These are phyloP conservation scores for Funneliformis caledonium DNA, from an alignment of 371 early-diverging fungal species.

Conservation along the genomic window DNA sequence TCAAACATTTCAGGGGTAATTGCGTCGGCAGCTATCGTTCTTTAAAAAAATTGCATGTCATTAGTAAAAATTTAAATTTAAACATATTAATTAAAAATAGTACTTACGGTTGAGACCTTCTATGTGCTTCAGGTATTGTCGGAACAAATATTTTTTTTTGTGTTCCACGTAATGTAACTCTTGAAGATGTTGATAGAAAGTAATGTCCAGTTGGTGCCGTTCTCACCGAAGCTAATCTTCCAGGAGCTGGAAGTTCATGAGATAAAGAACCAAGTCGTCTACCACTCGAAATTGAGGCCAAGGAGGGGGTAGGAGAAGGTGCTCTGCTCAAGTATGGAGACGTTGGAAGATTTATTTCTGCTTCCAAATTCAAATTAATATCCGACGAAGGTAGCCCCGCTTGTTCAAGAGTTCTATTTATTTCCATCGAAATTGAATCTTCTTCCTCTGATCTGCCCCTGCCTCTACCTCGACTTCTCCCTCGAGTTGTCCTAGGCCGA, in stretches of 20 bases:
- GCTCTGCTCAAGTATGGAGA: not conserved
- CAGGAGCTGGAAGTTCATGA: constrained; percentile 24
- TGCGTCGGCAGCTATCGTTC: constrained; percentile 16
- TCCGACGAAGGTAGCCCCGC: not conserved
- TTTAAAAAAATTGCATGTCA: not conserved
- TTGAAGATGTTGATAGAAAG: constrained; percentile 31
- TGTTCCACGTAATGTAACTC: constrained; percentile 29
- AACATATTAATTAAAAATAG: not conserved
- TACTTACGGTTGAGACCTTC: constrained; percentile 29
- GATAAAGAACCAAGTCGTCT: constrained; percentile 6
- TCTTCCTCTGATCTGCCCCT: not conserved
- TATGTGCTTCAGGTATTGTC: constrained; percentile 25
- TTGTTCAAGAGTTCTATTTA: not conserved
- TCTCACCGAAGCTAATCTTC: constrained; percentile 24
- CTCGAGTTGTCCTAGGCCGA: not conserved
- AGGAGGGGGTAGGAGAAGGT: constrained; percentile 7
- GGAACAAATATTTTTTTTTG: constrained; percentile 27
- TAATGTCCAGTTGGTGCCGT: constrained; percentile 27
- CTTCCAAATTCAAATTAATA: not conserved
- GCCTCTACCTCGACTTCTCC: not conserved
- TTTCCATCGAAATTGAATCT: not conserved
- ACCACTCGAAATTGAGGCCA: not conserved
- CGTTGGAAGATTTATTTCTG: not conserved
- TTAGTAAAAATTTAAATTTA: not conserved
- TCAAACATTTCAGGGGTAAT: constrained; percentile 12